Evolutionary conservation across 768 basidiomycete species (phyloP), one percentile per base, ranked within the genome.

Genomic region (Auriculariales sp.): DNA sequence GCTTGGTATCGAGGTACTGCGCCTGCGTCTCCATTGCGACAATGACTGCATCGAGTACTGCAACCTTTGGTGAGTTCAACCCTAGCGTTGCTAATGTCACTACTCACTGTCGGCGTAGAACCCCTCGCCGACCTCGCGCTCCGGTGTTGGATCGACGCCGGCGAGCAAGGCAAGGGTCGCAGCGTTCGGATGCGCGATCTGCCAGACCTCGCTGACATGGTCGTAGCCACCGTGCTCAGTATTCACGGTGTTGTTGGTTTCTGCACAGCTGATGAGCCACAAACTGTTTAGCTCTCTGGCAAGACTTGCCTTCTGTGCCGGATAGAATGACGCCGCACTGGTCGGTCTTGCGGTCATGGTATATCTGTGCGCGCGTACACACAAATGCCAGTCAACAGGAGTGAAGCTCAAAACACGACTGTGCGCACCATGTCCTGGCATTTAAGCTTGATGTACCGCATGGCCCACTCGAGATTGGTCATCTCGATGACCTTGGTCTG

Each of bases 271-370:
- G 5, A 28, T 17, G n/a, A n/a, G n/a, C n/a, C n/a, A n/a, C n/a
- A n/a, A n/a, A n/a, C n/a, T n/a, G n/a, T n/a, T n/a, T n/a, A n/a
- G n/a, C n/a, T n/a, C n/a, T n/a, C n/a, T n/a, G n/a, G n/a, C n/a
- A n/a, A n/a, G n/a, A 55, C 61, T 50, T 33, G 77, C 90, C 77
- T 62, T 88, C 79, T 2, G 83, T 78, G n/a, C 89, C 93, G 58
- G 90, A 91, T 2, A 82, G 65, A 44, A 95, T 73, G 27, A 97
- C 77, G n/a, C 90, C 88, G 60, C 90, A 89, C 59, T 89, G 81
- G 59, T 94, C 93, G 9, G 93, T 97, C 69, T 94, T 95, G 34
- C 93, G 73, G 12, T 83, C 86, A 55, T 85, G 79, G 60, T 81
- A 91, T 55, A 97, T 91, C 93, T 98, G 50, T 25, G n/a, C n/a